Evolutionary conservation across 305 asterid genomes (phyloP).

Genomic region (Salvia sclarea): DNA sequence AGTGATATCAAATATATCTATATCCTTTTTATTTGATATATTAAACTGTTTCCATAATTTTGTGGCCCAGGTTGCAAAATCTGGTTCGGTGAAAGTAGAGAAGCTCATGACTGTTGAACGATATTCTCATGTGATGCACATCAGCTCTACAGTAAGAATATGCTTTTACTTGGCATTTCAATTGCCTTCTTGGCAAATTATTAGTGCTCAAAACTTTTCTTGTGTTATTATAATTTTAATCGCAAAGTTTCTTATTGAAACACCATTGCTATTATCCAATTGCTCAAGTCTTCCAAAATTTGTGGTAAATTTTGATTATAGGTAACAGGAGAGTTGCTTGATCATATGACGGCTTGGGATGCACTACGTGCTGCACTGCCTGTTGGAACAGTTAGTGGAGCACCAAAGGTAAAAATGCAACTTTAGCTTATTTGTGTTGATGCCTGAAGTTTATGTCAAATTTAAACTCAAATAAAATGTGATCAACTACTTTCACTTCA

Average conservation of each 20-base stretch:
- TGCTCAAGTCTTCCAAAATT: background rate
- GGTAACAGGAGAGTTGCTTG: constrained; percentile 86
- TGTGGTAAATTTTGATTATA: constrained; percentile 29
- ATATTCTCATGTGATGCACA: constrained; percentile 91
- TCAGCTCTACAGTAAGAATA: constrained; percentile 84
- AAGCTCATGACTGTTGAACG: constrained; percentile 79
- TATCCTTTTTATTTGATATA: background rate
- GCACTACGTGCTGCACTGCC: constrained; percentile 85
- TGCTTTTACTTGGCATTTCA: constrained; percentile 2
- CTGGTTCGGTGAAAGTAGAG: constrained; percentile 81
- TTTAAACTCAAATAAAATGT: background rate
- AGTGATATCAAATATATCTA: background rate
- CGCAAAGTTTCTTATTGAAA: background rate
- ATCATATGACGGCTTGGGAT: constrained; percentile 86
- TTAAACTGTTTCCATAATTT: background rate
- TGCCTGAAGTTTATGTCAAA: background rate
- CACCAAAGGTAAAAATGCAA: constrained; percentile 64
- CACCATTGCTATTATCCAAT: background rate
- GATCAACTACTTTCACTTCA: background rate
- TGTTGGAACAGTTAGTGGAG: constrained; percentile 91
- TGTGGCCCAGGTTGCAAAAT: constrained; percentile 65
- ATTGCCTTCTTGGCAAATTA: background rate
- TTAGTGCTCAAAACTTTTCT: background rate
- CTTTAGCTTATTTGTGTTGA: background rate
- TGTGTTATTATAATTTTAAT: background rate